These are phyloP conservation scores for Skeletonema marinoi DNA, from an alignment of 108 stramenopile genomes.

Conservation along the genomic window DNA sequence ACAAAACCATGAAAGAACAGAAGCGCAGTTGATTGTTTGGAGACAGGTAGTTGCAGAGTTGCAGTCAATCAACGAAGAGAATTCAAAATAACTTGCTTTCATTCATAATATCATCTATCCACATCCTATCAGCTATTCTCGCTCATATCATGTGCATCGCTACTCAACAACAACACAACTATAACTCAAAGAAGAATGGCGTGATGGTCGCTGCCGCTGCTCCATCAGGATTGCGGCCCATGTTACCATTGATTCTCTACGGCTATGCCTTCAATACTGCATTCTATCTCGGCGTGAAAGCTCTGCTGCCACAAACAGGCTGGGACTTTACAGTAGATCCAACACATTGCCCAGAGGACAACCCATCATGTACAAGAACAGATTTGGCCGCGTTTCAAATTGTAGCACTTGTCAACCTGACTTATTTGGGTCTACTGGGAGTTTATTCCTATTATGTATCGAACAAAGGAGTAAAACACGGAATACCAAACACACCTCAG, in stretches of 20 bases:
- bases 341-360: conserved; percentile 5
- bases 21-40: neutral
- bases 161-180: neutral
- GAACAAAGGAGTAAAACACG: neutral
- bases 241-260: conserved; percentile 9
- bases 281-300: neutral
- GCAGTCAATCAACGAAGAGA: neutral
- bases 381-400: conserved; percentile 61
- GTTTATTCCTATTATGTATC: conserved; percentile 43
- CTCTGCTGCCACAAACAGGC: neutral
- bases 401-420: conserved; percentile 36
- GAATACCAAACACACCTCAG: conserved; percentile 45
- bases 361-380: conserved; percentile 27
- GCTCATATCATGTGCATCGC: neutral
- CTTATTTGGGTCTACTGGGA: conserved; percentile 37
- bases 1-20: no score
- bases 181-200: neutral
- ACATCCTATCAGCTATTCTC: neutral
- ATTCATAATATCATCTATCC: neutral
- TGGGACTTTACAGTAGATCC: neutral
- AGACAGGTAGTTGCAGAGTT: neutral
- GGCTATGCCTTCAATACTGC: conserved; percentile 25
- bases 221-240: conserved; percentile 7
- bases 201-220: neutral
- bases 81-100: neutral